phyloP scores from a whole-genome alignment of 495 filamentous ascomycete species.

The Aspergillus egyptiacus region DNA sequence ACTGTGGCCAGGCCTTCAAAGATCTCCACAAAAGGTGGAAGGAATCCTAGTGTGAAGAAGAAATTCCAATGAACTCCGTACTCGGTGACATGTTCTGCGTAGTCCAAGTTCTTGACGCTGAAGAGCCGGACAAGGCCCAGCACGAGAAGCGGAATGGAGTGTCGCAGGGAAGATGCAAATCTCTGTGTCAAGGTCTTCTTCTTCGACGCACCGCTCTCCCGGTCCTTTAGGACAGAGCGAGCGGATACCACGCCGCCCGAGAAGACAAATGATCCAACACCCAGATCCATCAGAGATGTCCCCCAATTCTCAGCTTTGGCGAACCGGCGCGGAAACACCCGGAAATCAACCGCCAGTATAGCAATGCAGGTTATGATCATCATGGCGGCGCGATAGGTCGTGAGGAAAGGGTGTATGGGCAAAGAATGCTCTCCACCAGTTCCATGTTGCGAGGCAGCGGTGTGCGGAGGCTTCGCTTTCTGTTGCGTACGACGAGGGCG shows the following conservation, averaged over 20 bases:
- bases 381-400: conserved; percentile 84
- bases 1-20: conserved; percentile 56
- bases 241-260: conserved; percentile 90
- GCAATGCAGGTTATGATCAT: conserved; percentile 87
- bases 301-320: conserved; percentile 98
- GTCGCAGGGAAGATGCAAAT: conserved; percentile 59
- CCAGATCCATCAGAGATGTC: conserved; percentile 95
- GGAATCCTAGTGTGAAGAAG: conserved; percentile 89
- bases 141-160: conserved; percentile 75
- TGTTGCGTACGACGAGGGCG: conserved; percentile 35
- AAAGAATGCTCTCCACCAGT: conserved; percentile 39
- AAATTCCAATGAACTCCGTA: conserved; percentile 99
- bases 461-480: conserved; percentile 52
- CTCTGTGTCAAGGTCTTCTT: conserved; percentile 44
- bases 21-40: conserved; percentile 86
- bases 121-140: conserved; percentile 77
- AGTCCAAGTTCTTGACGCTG: conserved; percentile 90
- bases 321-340: conserved; percentile 84
- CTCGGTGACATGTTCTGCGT: conserved; percentile 95
- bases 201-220: conserved; percentile 32
- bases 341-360: conserved; percentile 97
- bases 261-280: conserved; percentile 97
- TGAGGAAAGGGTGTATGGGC: conserved; percentile 84
- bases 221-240: conserved; percentile 72
- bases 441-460: conserved; percentile 18